Conservation (phyloP, 225 moss, liverwort and hornwort genomes). For the Marchantia polymorpha region DNA sequence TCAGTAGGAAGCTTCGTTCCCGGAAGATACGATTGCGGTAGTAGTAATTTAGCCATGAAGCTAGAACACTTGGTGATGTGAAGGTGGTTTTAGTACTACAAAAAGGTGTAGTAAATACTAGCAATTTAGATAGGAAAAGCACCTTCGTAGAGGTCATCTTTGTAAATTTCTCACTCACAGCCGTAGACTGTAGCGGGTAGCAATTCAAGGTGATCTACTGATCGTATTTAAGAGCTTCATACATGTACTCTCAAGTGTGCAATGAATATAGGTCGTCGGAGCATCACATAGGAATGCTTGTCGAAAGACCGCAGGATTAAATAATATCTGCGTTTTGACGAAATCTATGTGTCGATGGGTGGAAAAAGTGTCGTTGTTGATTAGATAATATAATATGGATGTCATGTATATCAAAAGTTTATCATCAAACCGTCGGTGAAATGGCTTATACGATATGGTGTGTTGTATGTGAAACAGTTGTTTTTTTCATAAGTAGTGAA, state of each 20-base stretch:
- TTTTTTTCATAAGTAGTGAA: too few species aligned
- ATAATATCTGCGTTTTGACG: too few species aligned
- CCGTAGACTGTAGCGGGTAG: conserved; percentile 7
- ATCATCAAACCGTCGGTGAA: too few species aligned
- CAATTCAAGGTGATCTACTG: background rate
- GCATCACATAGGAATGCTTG: background rate
- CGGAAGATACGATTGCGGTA: background rate
- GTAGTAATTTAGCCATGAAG: conserved; percentile 4
- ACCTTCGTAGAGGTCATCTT: conserved; percentile 12
- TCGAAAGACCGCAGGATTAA: too few species aligned
- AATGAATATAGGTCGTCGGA: conserved; percentile 5
- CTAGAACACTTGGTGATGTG: background rate
- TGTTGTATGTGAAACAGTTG: too few species aligned
- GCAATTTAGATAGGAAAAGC: background rate
- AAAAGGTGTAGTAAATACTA: conserved; percentile 9
- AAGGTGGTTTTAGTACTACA: background rate
- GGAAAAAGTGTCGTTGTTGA: too few species aligned
- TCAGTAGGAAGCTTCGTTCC: background rate
- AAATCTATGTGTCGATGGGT: too few species aligned
- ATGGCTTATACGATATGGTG: too few species aligned
- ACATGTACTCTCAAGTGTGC: conserved; percentile 13
- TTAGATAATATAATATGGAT: too few species aligned
- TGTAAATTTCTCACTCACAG: conserved; percentile 12
- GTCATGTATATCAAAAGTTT: too few species aligned
- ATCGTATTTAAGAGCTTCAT: conserved; percentile 2